Conservation (phyloP, 495 filamentous ascomycete species). For the Xylaria cubensis region DNA sequence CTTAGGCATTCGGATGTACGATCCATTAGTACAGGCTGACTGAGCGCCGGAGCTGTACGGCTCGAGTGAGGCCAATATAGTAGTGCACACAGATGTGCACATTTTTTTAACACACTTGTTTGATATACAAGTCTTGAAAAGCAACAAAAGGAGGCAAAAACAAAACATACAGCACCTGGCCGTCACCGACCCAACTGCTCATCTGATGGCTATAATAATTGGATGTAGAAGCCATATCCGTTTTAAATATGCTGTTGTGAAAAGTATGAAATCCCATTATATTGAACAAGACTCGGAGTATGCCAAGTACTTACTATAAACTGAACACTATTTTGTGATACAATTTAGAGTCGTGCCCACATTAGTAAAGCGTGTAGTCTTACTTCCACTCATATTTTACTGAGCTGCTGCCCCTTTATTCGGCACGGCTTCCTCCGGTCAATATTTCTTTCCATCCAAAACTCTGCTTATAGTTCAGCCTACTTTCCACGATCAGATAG, state of each 20-base stretch:
- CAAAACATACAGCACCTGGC: conserved; percentile 8
- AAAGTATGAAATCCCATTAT: no score
- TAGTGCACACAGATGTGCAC: background rate
- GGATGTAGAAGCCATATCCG: no score
- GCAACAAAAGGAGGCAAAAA: no score
- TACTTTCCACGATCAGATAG: background rate
- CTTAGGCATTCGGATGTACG: background rate
- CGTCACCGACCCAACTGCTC: no score
- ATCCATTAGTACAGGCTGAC: background rate
- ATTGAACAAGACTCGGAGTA: no score
- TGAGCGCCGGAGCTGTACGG: background rate
- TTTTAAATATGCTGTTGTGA: no score
- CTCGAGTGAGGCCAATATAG: background rate
- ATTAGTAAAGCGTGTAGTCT: background rate
- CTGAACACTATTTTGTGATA: no score
- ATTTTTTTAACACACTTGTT: no score
- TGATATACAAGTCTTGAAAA: no score
- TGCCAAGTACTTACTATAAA: no score
- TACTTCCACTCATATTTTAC: background rate
- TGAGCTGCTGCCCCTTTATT: background rate
- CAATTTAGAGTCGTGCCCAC: background rate
- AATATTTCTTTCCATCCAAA: background rate
- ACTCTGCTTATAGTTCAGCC: background rate
- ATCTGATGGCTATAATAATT: no score
- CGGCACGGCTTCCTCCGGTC: background rate